Evolutionary conservation across 768 basidiomycete species (phyloP), one percentile per base, ranked within the genome.

Genomic region (Auriscalpium orientale): DNA sequence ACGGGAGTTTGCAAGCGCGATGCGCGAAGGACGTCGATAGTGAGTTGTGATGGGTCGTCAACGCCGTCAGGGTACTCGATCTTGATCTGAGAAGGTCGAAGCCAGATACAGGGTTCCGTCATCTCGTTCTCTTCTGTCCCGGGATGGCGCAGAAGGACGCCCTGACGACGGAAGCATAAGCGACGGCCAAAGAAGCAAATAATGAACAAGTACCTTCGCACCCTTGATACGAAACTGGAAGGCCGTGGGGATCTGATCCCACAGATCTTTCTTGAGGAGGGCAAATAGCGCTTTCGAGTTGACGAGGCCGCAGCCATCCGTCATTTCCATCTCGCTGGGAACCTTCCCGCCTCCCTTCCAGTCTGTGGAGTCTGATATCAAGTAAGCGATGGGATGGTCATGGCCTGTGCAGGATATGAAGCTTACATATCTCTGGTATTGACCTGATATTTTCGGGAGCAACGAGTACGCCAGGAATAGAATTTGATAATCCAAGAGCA

Each of bases 271-370:
- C 7, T 62, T 45, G 28, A 62, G 53, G 7, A 71, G 51, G 7
- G 16, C 3, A 6, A 58, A 48, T 22, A 85, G 68, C 0, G 77
- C 82, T 0, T 79, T 72, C 11, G 74, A 75, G 62, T 87, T 90
- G 2, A 88, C 82, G 28, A 80, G 72, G 0, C 89, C 87, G 67
- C 86, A 87, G 0, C 89, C 89, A 63, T 90, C 89, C 0, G 88
- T 89, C 72, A 87, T 79, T 8, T 59, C 62, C 62, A 66, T 65
- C 45, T 69, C 66, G 22, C 59, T 63, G 0, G 67, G 62, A 1
- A 53, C 59, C 49, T 72, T 68, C 1, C 59, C 56, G 13, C 43
- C 12, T 33, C 64, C 56, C 16, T 51, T 40, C 43, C 61, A 68
- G 6, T 55, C 54, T 15, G 57, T 48, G 8, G 70, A 67, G 12